These are phyloP conservation scores for Emmonsiellopsis sp. DNA, from an alignment of 2,329 filamentous ascomycete species.

Conservation along the genomic window DNA sequence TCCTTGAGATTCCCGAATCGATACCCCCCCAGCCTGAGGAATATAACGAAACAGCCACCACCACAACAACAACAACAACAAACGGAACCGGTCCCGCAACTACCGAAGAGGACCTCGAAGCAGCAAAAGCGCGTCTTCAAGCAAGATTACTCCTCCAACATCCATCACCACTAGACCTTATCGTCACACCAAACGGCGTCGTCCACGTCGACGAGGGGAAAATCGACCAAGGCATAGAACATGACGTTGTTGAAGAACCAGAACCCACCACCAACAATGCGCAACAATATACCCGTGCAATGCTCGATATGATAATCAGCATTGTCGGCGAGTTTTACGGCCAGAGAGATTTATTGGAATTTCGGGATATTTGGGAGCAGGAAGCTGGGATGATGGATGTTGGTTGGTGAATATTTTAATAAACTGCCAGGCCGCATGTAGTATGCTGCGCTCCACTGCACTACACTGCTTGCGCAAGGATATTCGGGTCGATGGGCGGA, in stretches of 20 bases:
- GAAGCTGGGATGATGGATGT: neutral
- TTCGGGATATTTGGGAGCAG: slow-evolving; percentile 48
- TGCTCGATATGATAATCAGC: slow-evolving; percentile 84
- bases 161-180: slow-evolving; percentile 13
- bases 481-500: too few relatives aligned
- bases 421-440: neutral
- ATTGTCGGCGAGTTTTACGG: slow-evolving; percentile 83
- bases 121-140: slow-evolving; percentile 40
- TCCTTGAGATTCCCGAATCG: too few relatives aligned
- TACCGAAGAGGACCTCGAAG: slow-evolving; percentile 33
- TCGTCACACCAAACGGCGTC: neutral
- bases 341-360: slow-evolving; percentile 74
- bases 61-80: neutral
- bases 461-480: too few relatives aligned
- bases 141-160: slow-evolving; percentile 15
- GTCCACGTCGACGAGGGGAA: neutral
- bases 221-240: slow-evolving; percentile 20
- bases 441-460: too few relatives aligned
- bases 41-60: neutral
- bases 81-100: slow-evolving; percentile 8
- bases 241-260: slow-evolving; percentile 14
- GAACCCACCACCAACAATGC: slow-evolving; percentile 8
- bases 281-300: slow-evolving; percentile 42
- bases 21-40: too few relatives aligned
- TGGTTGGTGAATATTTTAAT: neutral